Conservation (phyloP, 108 stramenopile species). For the Fragilaria radians region DNA sequence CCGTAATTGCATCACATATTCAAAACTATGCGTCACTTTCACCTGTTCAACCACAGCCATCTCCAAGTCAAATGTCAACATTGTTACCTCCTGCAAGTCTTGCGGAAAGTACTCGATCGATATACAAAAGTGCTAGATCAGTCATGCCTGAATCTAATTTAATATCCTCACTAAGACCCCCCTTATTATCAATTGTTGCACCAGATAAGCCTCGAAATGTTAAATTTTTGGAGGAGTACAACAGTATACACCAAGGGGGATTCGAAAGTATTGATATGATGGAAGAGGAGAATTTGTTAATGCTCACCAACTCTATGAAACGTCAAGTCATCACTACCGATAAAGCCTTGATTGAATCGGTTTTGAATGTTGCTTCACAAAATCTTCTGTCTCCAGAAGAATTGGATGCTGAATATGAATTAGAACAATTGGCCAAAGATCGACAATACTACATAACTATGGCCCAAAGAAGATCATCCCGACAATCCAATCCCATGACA, state of each 20-base stretch:
- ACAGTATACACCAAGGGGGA: too few relatives aligned
- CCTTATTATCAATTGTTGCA: conserved; percentile 1
- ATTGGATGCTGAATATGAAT: conserved; percentile 48
- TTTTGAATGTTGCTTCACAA: conserved; percentile 22
- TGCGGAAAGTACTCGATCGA: neutral
- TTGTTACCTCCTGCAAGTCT: neutral
- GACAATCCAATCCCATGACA: conserved; percentile 28
- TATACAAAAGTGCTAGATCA: neutral
- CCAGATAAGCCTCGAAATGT: neutral
- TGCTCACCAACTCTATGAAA: conserved; percentile 24
- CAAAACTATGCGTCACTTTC: conserved; percentile 4
- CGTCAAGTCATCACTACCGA: conserved; percentile 52
- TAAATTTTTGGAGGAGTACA: conserved; percentile 18
- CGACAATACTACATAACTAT: conserved; percentile 62
- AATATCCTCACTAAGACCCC: too few relatives aligned
- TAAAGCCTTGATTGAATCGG: conserved; percentile 50
- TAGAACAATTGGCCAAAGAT: conserved; percentile 44
- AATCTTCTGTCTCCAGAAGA: conserved; percentile 30
- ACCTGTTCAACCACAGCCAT: neutral
- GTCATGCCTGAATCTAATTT: too few relatives aligned
- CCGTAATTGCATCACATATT: conserved; percentile 24
- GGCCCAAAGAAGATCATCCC: conserved; percentile 24
- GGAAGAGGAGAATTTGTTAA: too few relatives aligned
- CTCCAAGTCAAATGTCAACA: neutral
- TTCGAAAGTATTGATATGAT: too few relatives aligned